Base-by-base conservation (phyloP, 768 basidiomycete genomes). In the Sarcodon sp. region DNA sequence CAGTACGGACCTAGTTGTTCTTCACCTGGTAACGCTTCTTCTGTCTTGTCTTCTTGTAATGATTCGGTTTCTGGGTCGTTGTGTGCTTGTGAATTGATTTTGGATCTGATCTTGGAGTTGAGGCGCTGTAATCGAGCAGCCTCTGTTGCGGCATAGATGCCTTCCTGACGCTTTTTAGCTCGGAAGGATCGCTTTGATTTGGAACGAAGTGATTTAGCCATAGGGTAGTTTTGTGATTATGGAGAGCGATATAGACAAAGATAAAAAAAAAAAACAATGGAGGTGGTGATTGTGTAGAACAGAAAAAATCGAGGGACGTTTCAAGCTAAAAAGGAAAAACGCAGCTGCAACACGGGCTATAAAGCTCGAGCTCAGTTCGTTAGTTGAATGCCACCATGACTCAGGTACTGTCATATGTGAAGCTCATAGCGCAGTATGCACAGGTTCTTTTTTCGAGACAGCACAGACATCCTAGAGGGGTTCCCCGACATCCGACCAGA, bases 121-220 rank as follows among this genome's bases (percentile, higher is more conserved):
- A 90, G 71, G 50, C 88, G 75, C 51, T 83, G 64, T 34, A 90
- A 67, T 35, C 88, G 80, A 36, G 83, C 87, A 15, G 87, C 86
- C 52, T 85, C 81, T 7, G 76, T 70, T 1, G 73, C 87, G 43
- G 87, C 87, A 57, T 85, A 90, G 47, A 84, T 73, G 47, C 86
- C 81, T 37, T 62, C 57, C 58, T 80, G 75, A 50, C 87, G 79
- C 63, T 90, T 90, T 56, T 83, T 81, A 11, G 79, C 69, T 54
- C 87, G 83, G 64, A 77, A 86, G 11, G 75, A 66, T 32, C 88
- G 83, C 60, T 90, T 91, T 44, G 75, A 72, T 66, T 91, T 91
- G 6, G 86, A 87, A 58, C 88, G 71, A 36, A 77, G 72, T 39
- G 86, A 88, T 70, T 91, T 91, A 38, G 83, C 87, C 87, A 91